Percentiles rank a stretch among this genome's conserved stretches.
Evolutionary conservation across 148 eudicot species (phyloP).

Genomic region (Persicaria tinctoria): DNA sequence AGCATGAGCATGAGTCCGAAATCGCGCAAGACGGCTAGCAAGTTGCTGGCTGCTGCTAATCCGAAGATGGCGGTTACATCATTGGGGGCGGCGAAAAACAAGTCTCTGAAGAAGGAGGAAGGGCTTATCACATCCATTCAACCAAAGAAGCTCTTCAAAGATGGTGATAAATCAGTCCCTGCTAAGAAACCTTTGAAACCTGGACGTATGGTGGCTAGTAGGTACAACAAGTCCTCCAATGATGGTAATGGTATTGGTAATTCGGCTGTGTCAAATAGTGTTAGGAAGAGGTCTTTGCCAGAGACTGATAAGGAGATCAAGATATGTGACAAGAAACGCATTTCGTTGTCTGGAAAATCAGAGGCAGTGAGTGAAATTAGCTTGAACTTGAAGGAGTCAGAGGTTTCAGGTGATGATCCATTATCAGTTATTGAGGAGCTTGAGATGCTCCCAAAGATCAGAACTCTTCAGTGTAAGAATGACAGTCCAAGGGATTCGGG

Average conservation of each 20-base stretch:
- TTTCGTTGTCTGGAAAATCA: conserved; percentile 38
- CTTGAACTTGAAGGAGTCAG: conserved; percentile 55
- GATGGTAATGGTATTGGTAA: conserved; percentile 17
- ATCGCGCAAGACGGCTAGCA: conserved; percentile 33
- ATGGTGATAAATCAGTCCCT: conserved; percentile 46
- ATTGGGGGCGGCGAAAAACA: conserved; percentile 43
- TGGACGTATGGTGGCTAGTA: conserved; percentile 76
- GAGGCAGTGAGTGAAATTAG: conserved; percentile 25
- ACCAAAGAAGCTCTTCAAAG: conserved; percentile 82
- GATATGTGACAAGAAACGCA: conserved; percentile 53
- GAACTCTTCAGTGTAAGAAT: conserved; percentile 25
- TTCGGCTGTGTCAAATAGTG: conserved; percentile 40
- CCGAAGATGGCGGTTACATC: conserved; percentile 55
- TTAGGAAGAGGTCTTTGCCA: conserved; percentile 71
- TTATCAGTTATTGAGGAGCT: conserved; percentile 27
- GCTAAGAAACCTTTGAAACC: conserved; percentile 57
- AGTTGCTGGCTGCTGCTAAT: conserved; percentile 19
- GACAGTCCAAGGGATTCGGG: conserved; percentile 79
- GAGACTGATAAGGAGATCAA: conserved; percentile 55
- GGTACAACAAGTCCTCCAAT: conserved; percentile 52
- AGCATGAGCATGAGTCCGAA: conserved; percentile 62
- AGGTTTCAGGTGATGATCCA: conserved; percentile 33
- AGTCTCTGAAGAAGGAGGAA: conserved; percentile 64
- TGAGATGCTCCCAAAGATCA: conserved; percentile 52
- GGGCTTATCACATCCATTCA: conserved; percentile 45